Base-by-base conservation (phyloP, 1,139 yeast genomes). In the Taphrina populina region DNA sequence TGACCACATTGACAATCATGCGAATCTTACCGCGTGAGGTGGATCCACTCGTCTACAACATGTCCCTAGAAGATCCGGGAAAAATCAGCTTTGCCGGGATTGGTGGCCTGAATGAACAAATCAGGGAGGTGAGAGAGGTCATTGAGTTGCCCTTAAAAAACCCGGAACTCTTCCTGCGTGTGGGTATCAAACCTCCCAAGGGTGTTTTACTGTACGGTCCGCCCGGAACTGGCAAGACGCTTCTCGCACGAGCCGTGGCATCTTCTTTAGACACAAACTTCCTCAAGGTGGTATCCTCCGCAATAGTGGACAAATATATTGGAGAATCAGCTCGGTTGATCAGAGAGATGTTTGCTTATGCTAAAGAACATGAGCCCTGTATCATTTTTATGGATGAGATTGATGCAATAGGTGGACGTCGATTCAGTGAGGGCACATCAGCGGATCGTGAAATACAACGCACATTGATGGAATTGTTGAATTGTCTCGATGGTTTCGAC, bases 401-500 rank as follows among this genome's bases (percentile, higher is more conserved):
- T 61, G 99, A 94, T 75, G 98, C 99, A 56, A 94, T 94, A 71
- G 99, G 99, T 68, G 98, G 98, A 55, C 81, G 99, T 65, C 82
- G 99, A 71, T 94, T 94, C 71, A 83, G 94, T 65, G 99, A 94
- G 71, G 99, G 99, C 72, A 92, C 98, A 1, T 86, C 96, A 8
- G 98, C 98, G 1, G 99, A 94, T 74, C 83, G 98, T 71, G 99
- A 94, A 72, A 92, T 94, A 68, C 99, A 94, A 74, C 86, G 99
- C 75, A 94, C 98, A 1, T 77, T 94, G 69, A 92, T 94, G 98
- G 99, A 94, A 73, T 77, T 94, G 68, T 79, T 94, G 65, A 92
- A 92, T 68, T 98, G 92, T 71, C 90, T 94, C 98, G 99, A 94
- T 70, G 99, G 99, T 61, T 94, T 94, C 70, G 98, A 94, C 70